Conservation (phyloP, 2,329 filamentous ascomycete genomes). For the Allantophomopsis lycopodina region DNA sequence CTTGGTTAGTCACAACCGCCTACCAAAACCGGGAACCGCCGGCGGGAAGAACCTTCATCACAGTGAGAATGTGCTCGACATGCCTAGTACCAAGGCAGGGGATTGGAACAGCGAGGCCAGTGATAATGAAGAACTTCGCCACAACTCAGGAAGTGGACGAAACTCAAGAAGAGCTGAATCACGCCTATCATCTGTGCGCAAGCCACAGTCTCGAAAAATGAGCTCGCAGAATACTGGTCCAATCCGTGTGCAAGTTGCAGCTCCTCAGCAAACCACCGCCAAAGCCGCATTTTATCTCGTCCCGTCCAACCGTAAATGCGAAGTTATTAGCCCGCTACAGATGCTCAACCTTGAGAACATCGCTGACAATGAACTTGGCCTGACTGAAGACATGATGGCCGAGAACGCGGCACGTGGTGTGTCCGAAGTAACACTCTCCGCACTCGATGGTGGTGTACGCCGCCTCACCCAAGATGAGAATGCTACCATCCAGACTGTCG, state of each 20-base stretch:
- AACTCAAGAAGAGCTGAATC: slow-evolving; percentile 21
- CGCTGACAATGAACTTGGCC: slow-evolving; percentile 71
- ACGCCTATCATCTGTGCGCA: slow-evolving; percentile 15
- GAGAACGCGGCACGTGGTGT: slow-evolving; percentile 86
- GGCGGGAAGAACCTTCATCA: slow-evolving; percentile 86
- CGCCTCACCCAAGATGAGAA: slow-evolving; percentile 20
- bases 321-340: slow-evolving; percentile 59
- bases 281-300: slow-evolving; percentile 32
- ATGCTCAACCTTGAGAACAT: slow-evolving; percentile 91
- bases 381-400: slow-evolving; percentile 80
- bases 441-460: slow-evolving; percentile 33
- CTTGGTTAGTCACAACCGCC: slow-evolving; percentile 79
- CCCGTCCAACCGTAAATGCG: slow-evolving; percentile 41
- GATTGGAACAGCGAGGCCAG: slow-evolving; percentile 64
- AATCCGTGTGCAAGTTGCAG: slow-evolving; percentile 4
- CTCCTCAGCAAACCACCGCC: slow-evolving; percentile 9
- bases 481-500: slow-evolving; percentile 25
- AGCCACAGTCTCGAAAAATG: slow-evolving; percentile 20
- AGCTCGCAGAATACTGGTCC: slow-evolving; percentile 11
- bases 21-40: slow-evolving; percentile 51
- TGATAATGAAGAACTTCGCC: slow-evolving; percentile 27
- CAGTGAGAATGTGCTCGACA: slow-evolving; percentile 79
- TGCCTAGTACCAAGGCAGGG: slow-evolving; percentile 22
- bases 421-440: slow-evolving; percentile 64
- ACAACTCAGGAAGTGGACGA: slow-evolving; percentile 27